These are phyloP conservation scores for Priceomyces fermenticarens DNA, from an alignment of 805 yeast genomes.

Conservation along the genomic window DNA sequence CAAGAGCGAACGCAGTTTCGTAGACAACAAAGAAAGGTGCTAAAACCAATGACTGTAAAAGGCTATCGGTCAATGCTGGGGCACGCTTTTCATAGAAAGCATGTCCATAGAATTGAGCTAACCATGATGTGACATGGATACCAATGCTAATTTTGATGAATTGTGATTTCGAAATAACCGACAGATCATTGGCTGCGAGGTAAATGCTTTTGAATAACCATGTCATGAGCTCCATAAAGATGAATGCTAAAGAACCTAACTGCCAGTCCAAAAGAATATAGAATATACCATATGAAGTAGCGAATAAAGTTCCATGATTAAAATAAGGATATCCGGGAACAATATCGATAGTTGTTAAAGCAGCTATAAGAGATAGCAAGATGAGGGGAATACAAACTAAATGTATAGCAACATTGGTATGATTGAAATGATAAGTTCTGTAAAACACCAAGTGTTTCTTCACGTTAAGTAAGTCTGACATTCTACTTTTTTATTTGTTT, in stretches of 20 bases:
- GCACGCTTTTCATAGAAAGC: slow-evolving; percentile 75
- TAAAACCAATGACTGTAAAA: slow-evolving; percentile 78
- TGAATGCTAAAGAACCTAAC: slow-evolving; percentile 31
- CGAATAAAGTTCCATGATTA: slow-evolving; percentile 47
- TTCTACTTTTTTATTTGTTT: too few species aligned
- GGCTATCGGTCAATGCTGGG: slow-evolving; percentile 83
- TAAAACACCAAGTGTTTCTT: slow-evolving; percentile 39
- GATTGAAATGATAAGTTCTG: slow-evolving; percentile 49
- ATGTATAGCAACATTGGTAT: slow-evolving; percentile 74
- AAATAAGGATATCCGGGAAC: slow-evolving; percentile 19
- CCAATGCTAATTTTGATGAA: slow-evolving; percentile 27
- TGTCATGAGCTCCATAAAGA: slow-evolving; percentile 20
- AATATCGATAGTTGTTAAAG: slow-evolving; percentile 26
- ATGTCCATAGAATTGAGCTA: slow-evolving; percentile 85
- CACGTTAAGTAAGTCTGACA: slow-evolving; percentile 34
- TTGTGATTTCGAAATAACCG: slow-evolving; percentile 13
- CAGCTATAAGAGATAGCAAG: slow-evolving; percentile 49
- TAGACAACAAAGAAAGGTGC: slow-evolving; percentile 89
- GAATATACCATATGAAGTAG: slow-evolving; percentile 51
- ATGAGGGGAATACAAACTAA: slow-evolving; percentile 78
- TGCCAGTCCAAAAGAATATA: slow-evolving; percentile 57
- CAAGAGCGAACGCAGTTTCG: slow-evolving; percentile 70
- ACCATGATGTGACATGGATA: slow-evolving; percentile 63
- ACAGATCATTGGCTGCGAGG: slow-evolving; percentile 8
- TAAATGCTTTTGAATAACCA: slow-evolving; percentile 20